Conservation (phyloP, 768 basidiomycete species). For the Collybia nuda region DNA sequence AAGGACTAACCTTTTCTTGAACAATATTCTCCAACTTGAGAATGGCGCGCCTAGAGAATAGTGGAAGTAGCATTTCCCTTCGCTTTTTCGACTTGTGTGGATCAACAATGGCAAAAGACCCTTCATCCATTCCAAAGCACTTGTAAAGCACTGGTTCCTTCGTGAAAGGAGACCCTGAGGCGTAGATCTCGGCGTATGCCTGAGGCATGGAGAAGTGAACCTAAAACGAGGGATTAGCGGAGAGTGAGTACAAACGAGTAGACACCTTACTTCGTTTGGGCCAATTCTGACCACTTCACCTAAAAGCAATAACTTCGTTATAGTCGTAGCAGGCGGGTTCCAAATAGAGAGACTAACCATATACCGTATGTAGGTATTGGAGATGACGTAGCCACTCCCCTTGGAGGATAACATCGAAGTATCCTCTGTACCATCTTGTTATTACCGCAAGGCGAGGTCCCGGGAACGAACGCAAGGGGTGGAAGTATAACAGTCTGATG, state of each 20-base stretch:
- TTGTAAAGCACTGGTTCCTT: slow-evolving; percentile 3
- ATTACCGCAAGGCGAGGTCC: slow-evolving; percentile 8
- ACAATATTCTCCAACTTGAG: slow-evolving; percentile 7
- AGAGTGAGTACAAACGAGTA: background rate
- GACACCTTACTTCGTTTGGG: background rate
- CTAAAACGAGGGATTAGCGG: background rate
- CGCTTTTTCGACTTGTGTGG: slow-evolving; percentile 4
- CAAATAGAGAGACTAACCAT: background rate
- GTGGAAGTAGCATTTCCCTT: slow-evolving; percentile 6
- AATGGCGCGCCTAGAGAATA: slow-evolving; percentile 9
- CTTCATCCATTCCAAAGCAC: slow-evolving; percentile 4
- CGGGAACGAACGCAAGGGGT: slow-evolving; percentile 6
- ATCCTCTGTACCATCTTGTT: slow-evolving; percentile 2
- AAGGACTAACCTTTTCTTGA: slow-evolving; percentile 4
- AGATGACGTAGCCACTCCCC: slow-evolving; percentile 7
- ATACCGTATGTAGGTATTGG: slow-evolving; percentile 5
- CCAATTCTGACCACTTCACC: slow-evolving; percentile 2
- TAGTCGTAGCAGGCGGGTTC: background rate
- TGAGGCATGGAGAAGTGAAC: slow-evolving; percentile 7
- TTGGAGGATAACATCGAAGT: slow-evolving; percentile 3
- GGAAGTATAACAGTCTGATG: background rate
- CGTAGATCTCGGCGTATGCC: slow-evolving; percentile 3
- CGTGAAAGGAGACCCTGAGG: slow-evolving; percentile 2
- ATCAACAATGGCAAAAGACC: slow-evolving; percentile 5
- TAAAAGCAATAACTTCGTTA: background rate